Evolutionary conservation across 1,284 basidiomycete genomes (phyloP).

Genomic region (Rugosomyces carneus): DNA sequence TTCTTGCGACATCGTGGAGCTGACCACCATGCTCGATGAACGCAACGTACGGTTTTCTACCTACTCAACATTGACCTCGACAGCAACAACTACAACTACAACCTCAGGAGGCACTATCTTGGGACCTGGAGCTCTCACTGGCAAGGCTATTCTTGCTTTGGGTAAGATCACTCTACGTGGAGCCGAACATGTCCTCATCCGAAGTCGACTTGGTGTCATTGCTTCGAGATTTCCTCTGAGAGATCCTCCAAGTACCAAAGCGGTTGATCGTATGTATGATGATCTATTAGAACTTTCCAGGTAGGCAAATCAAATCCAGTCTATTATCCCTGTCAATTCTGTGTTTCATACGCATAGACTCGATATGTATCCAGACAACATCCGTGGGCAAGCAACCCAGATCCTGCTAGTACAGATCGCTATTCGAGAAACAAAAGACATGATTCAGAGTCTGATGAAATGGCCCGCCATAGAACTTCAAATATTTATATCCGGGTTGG

Average conservation of each 20-base stretch:
- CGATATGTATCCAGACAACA: slow-evolving; percentile 1
- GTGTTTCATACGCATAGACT: neutral
- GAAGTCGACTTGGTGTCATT: slow-evolving; percentile 1
- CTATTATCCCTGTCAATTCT: neutral
- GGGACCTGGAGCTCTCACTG: slow-evolving; percentile 4
- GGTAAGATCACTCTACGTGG: slow-evolving; percentile 5
- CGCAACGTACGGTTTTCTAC: no score
- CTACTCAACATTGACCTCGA: no score
- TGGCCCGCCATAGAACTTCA: neutral
- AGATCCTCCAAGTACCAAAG: slow-evolving; percentile 1
- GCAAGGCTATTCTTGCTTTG: slow-evolving; percentile 7
- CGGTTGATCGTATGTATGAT: slow-evolving; percentile 5
- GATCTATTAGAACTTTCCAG: slow-evolving; percentile 9
- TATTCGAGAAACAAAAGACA: slow-evolving; percentile 1
- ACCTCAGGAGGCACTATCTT: slow-evolving; percentile 4
- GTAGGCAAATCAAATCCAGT: neutral
- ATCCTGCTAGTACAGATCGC: slow-evolving; percentile 3
- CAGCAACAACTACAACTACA: neutral
- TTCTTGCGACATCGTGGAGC: no score
- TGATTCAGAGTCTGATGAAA: slow-evolving; percentile 1
- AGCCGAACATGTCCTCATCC: slow-evolving; percentile 3
- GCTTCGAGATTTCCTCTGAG: neutral
- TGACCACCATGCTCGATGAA: no score
- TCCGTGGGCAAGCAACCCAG: slow-evolving; percentile 6
- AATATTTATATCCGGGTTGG: slow-evolving; percentile 1